Conservation (phyloP, 805 yeast species). For the Barnettozyma salicaria region DNA sequence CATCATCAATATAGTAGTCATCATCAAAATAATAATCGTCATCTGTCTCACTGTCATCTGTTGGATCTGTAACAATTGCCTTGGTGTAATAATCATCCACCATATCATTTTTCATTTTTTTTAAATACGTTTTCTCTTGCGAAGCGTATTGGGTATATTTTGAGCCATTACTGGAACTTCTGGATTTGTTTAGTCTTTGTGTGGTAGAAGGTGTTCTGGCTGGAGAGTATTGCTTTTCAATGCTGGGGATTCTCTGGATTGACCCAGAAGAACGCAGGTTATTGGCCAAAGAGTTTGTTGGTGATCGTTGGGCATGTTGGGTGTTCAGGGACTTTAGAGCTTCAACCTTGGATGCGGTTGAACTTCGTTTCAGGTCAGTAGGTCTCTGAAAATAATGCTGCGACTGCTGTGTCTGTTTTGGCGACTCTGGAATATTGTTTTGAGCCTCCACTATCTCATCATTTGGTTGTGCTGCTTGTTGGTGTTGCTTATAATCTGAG, state of each 20-base stretch:
- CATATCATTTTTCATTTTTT: slow-evolving; percentile 52
- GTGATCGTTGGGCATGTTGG: slow-evolving; percentile 18
- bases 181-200: slow-evolving; percentile 14
- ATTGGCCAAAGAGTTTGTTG: slow-evolving; percentile 14
- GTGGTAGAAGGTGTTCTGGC: slow-evolving; percentile 24
- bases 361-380: slow-evolving; percentile 10
- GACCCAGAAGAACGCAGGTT: slow-evolving; percentile 17
- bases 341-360: slow-evolving; percentile 5
- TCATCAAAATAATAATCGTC: slow-evolving; percentile 28
- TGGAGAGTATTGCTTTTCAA: slow-evolving; percentile 21
- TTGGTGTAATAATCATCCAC: slow-evolving; percentile 70
- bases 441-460: too few species aligned
- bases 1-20: slow-evolving; percentile 22
- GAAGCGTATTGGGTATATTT: slow-evolving; percentile 30
- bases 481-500: slow-evolving; percentile 2
- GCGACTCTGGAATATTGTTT: too few species aligned
- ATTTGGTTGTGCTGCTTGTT: slow-evolving; percentile 1
- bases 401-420: slow-evolving; percentile 3
- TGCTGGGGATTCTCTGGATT: slow-evolving; percentile 18
- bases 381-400: slow-evolving; percentile 6
- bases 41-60: slow-evolving; percentile 27
- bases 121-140: slow-evolving; percentile 63
- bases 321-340: slow-evolving; percentile 4
- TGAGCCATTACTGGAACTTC: slow-evolving; percentile 18
- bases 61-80: slow-evolving; percentile 45